These are phyloP conservation scores for Takashimella tepidaria DNA, from an alignment of 1,284 basidiomycete genomes.

Conservation along the genomic window DNA sequence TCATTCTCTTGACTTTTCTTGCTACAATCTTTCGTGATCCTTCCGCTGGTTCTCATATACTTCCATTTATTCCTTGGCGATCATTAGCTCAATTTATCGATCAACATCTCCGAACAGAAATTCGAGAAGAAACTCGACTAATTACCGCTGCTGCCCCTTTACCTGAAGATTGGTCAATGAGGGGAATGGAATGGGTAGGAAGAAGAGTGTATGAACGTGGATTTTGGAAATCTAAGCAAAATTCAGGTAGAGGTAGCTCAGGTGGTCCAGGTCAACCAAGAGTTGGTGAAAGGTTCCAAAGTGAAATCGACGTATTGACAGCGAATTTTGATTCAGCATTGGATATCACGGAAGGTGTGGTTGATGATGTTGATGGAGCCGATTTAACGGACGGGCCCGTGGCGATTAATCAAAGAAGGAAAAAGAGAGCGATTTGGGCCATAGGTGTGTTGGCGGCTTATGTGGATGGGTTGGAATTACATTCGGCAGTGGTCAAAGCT, in stretches of 20 bases:
- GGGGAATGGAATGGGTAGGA: conserved; percentile 93
- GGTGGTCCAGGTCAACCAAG: conserved; percentile 51
- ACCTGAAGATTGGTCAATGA: conserved; percentile 90
- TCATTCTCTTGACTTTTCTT: conserved; percentile 81
- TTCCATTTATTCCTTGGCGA: conserved; percentile 79
- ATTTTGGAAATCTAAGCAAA: conserved; percentile 64
- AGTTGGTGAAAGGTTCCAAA: conserved; percentile 45
- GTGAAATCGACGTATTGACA: conserved; percentile 74
- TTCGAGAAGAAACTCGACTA: conserved; percentile 55
- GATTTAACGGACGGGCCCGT: conserved; percentile 50
- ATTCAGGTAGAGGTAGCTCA: conserved; percentile 29
- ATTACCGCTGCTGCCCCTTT: conserved; percentile 59
- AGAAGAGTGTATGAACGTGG: conserved; percentile 82
- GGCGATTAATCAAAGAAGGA: conserved; percentile 53
- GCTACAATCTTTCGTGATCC: conserved; percentile 66
- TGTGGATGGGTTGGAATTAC: conserved; percentile 72
- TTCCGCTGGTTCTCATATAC: conserved; percentile 58
- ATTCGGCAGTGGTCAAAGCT: too few species aligned
- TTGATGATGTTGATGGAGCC: conserved; percentile 57
- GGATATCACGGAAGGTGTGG: conserved; percentile 64
- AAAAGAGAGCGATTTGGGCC: conserved; percentile 68
- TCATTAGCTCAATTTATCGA: conserved; percentile 63
- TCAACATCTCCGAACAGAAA: conserved; percentile 47
- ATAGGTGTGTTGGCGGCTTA: conserved; percentile 63
- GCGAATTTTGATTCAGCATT: conserved; percentile 52